Base-by-base conservation (phyloP, 352 stramenopile genomes). In the Phytopythium kandeliae region DNA sequence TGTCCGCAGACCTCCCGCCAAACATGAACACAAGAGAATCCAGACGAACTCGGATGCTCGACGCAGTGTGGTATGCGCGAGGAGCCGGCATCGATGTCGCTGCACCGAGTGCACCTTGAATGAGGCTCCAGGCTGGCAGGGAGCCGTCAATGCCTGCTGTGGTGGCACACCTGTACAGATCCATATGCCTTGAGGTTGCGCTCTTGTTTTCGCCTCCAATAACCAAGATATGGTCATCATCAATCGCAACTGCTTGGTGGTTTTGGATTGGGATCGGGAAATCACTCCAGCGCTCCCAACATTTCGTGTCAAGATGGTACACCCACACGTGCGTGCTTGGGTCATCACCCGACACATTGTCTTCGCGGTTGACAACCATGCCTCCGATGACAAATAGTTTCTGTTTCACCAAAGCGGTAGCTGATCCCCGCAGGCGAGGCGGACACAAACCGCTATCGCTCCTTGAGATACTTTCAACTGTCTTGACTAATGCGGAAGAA, bases 1-100 rank as follows among this genome's bases (percentile, higher is more conserved):
- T 72, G 10, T 93, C 81, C 5, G 73, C 63, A 16, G 80, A 90
- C 51, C 71, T 81, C 2, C 85, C 85, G 35, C 85, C 85, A 51
- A 89, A 95, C 62, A 95, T 71, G 45, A 95, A 86, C 9, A 95
- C 75, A 34, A 92, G 77, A 9, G 74, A 65, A 50, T 93, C 82
- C 15, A 92, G 68, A 22, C 83, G 79, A 47, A 87, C 75, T 36
- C 68, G 66, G 24, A 95, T 84, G 0, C 69, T 75, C 34, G 77
- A 67, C 12, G 78, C 77, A 8, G 65, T 74, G 51, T 95, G 85
- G 44, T 89, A 81, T 25, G 85, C 78, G 46, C 85, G 82, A 26
- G 80, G 50, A 30, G 64, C 54, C 0, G 85, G 85, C 45, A 92
- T 63, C 13, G 80, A 74, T 3, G 69, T 89, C 25, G 82, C 65